Evolutionary conservation across 1,284 basidiomycete species (phyloP), one percentile per base, ranked within the genome.

Genomic region (Cutaneotrichosporon sp.): DNA sequence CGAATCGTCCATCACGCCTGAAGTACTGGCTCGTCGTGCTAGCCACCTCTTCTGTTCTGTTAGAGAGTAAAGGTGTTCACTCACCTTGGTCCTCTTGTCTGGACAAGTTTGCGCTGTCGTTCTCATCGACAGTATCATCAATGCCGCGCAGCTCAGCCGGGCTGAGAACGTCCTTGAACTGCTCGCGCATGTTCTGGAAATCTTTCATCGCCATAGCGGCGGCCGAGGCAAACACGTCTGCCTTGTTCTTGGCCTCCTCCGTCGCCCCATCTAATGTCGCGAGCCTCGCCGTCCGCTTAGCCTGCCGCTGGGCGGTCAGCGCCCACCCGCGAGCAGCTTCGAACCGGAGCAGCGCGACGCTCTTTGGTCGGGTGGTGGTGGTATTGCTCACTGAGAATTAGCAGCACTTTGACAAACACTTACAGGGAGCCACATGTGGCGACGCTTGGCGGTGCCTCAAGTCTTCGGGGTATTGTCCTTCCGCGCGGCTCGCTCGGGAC

Each of bases 1-100:
- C 59, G 32, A 60, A 36, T 7, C 30, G 51, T 4, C 30, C 51
- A 31, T 53, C 51, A 16, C 32, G 52, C 22, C 40, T 50, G 36
- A 62, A 52, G 47, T 38, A 26, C 18, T 50, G 42, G n/a, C 36
- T 52, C 7, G 38, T 40, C 5, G 26, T 32, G 21, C 30, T 5
- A 5, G 9, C 26, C 10, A 51, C 26, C 4, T 3, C 36, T 34
- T 56, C 22, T 16, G 36, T 30, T 58, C 42, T 47, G 38, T 22
- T 5, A 18, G 52, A 13, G 4, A 34, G 31, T 31, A 52, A 34
- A 18, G 32, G 31, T 34, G 18, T 46, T n/a, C 42, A 18, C 61
- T 56, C 55, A 62, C 61, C 61, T 21, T 61, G 21, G 10, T 34
- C 56, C 18, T 58, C 55, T 18, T 31, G 13, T 30, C 16, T 30